Base-by-base conservation (phyloP, 2,329 filamentous ascomycete species). In the Ceratocystis cacaofunesta region DNA sequence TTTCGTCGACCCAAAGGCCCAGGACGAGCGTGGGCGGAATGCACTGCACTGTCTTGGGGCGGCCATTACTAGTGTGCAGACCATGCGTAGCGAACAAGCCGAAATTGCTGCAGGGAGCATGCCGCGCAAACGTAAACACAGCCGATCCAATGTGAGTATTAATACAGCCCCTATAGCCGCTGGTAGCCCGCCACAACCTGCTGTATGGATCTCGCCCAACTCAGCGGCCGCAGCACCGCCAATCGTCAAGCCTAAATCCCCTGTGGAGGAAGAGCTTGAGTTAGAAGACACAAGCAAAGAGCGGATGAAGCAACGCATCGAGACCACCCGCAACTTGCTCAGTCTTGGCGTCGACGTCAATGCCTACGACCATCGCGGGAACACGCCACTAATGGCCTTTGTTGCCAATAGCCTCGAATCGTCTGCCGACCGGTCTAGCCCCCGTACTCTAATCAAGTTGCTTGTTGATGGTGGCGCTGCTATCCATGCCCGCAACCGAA, bases 21-120 rank as follows among this genome's bases (percentile, higher is more conserved):
- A 76, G 52, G 78, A 81, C 68, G 48, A 72, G 1, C 71, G 77
- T 4, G 82, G 82, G 4, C 78, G 80, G 25, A 85, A 85, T 67
- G 81, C 78, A 7, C 74, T 85, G 17, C 82, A 85, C 69, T 83
- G 80, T 68, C 77, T 85, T n/a, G 82, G 82, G 1, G 77, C 79
- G 67, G 80, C 78, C 5, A 77, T 77, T n/a, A 72, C 83, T 1
- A 76, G 77, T 68, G 65, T 72, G 41, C 71, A 73, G 3, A 75
- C 74, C 25, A 67, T 57, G 44, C 46, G 36, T 22, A 32, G 48
- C 22, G 65, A 66, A 41, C 62, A 64, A 1, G 62, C 50, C 22
- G 50, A 41, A 28, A 55, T 64, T 25, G 25, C 62, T 10, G 30
- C 36, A 22, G 55, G 52, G 10, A 28, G 67, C 5, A 57, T 50